A percentile compares a stretch with the other conserved stretches of the same genome.
Conservation (phyloP, 2,329 filamentous ascomycete genomes). For the Cryphonectria nitschkei region DNA sequence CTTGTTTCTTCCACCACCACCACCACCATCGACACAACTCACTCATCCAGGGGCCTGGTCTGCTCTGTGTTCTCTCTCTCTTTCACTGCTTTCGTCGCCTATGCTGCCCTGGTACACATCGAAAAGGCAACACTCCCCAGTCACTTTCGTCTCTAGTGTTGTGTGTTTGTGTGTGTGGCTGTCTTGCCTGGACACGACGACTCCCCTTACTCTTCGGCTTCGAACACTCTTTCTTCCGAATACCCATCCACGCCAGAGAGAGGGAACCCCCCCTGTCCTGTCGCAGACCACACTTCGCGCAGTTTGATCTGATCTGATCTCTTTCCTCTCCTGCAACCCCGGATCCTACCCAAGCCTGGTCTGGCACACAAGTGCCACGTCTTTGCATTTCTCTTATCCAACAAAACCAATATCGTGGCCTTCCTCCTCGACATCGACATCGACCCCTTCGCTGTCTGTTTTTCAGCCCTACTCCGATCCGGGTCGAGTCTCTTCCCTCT, state of each 20-base stretch:
- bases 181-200: not conserved
- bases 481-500: not conserved
- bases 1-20: not conserved
- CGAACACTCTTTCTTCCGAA: slow-evolving; percentile 2
- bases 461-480: not conserved
- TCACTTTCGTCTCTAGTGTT: not conserved
- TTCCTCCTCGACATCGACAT: slow-evolving; percentile 16
- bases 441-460: not conserved
- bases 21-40: not conserved
- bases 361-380: not conserved
- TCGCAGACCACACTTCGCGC: slow-evolving; percentile 20
- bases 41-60: not conserved
- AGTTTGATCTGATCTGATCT: slow-evolving; percentile 28
- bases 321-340: slow-evolving; percentile 17
- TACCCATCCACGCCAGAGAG: slow-evolving; percentile 15
- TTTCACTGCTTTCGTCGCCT: slow-evolving; percentile 22
- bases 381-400: slow-evolving; percentile 11
- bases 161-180: not conserved
- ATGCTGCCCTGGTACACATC: slow-evolving; percentile 12
- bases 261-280: slow-evolving; percentile 18
- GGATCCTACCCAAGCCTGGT: not conserved
- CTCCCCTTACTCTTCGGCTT: not conserved
- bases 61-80: slow-evolving; percentile 12
- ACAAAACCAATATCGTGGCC: slow-evolving; percentile 22
- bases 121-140: not conserved